Evolutionary conservation across 78 protist genomes (phyloP), one percentile per base, ranked within the genome.

Genomic region (Neovahlkampfia damariscottae): DNA sequence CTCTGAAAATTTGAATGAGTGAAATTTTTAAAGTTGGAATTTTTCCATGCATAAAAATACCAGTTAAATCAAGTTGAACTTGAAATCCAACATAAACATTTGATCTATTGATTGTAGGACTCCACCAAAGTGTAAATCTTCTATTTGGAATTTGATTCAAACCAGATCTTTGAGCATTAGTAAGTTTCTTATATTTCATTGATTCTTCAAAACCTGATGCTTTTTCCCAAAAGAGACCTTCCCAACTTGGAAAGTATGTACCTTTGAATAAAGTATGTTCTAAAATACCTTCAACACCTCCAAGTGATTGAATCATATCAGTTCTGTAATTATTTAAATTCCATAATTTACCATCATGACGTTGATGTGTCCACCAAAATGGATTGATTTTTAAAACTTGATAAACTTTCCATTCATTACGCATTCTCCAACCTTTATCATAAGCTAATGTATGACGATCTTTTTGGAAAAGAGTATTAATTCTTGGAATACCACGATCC

Each of bases 21-120:
- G 99, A 91, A 77, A 95, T 96, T 90, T 98, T 98, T 72, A 98
- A 85, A 7, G 99, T 94, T 40, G 99, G 99, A 35, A 98, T 92
- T 91, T 98, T 98, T 74, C 99, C 99, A 88, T 97, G 99, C 99
- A 98, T 96, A 87, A 96, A 94, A 74, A 98, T 97, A 80, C 99
- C 99, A 0, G 99, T 98, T 38, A 98, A 79, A 40, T 98, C 99
- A 29, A 98, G 89, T 85, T 98, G 99, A 74, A 97, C 99, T 77
- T 94, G 94, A 92, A 91, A 96, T 38, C 98, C 99, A 30, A 96
- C 96, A 87, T 97, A 97, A 4, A 97, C 99, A 81, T 96, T 96
- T 74, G 98, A 96, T 27, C 99, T 84, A 78, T 98, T 98, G 93
- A 98, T 97, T n/a, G 99, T 98, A 40, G 99, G 99, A 40, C 99